phyloP scores from a whole-genome alignment of 2,329 filamentous ascomycete genomes.

The Trichoderma hamatum region DNA sequence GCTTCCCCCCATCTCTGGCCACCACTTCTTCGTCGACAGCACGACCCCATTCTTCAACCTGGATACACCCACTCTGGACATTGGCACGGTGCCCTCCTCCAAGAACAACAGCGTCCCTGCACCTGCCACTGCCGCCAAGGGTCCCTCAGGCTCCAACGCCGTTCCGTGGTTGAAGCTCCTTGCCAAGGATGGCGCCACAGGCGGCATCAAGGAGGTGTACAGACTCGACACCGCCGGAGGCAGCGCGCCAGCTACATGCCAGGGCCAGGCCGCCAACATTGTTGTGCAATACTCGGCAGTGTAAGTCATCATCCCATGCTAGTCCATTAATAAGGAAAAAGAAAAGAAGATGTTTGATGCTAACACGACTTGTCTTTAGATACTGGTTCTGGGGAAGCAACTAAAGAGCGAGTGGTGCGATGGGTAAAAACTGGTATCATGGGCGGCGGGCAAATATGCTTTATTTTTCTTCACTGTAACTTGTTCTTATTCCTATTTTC shows the following conservation, averaged over 20 bases:
- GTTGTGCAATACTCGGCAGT: slow-evolving; percentile 79
- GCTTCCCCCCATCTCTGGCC: slow-evolving; percentile 66
- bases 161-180: slow-evolving; percentile 81
- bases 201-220: slow-evolving; percentile 74
- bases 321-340: background rate
- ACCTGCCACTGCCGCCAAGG: slow-evolving; percentile 61
- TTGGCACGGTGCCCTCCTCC: slow-evolving; percentile 64
- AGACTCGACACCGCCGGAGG: slow-evolving; percentile 84
- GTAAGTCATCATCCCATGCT: slow-evolving; percentile 59
- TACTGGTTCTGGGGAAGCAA: slow-evolving; percentile 45
- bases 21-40: slow-evolving; percentile 77
- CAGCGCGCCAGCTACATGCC: slow-evolving; percentile 71
- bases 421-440: background rate
- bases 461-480: background rate
- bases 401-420: background rate
- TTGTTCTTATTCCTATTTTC: background rate
- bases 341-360: background rate
- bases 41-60: slow-evolving; percentile 82
- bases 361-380: slow-evolving; percentile 32
- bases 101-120: slow-evolving; percentile 66
- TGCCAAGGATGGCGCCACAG: slow-evolving; percentile 55
- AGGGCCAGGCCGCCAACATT: slow-evolving; percentile 64
- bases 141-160: slow-evolving; percentile 65
- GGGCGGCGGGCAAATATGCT: background rate
- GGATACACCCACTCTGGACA: slow-evolving; percentile 54